Evolutionary conservation across 2,329 filamentous ascomycete species (phyloP).

Genomic region (Sclerotinia trifoliorum): DNA sequence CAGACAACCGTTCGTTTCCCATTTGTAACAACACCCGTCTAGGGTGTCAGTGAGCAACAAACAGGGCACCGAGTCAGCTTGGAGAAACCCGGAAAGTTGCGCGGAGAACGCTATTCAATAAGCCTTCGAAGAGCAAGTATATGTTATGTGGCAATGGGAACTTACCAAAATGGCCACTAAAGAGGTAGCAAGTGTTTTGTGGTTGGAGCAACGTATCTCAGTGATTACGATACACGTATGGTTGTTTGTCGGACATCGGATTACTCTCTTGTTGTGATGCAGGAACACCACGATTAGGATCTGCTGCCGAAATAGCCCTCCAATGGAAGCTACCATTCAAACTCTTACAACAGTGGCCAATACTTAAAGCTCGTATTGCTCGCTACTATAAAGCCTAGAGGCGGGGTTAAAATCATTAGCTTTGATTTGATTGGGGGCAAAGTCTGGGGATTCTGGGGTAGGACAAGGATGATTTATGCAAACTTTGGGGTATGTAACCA

Average conservation of each 20-base stretch:
- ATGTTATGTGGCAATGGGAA: neutral
- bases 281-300: slow-evolving; percentile 8
- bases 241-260: neutral
- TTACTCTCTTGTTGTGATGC: slow-evolving; percentile 1
- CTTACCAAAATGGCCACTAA: neutral
- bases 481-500: slow-evolving; percentile 7
- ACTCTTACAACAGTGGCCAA: neutral
- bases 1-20: neutral
- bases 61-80: slow-evolving; percentile 6
- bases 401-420: neutral
- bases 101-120: slow-evolving; percentile 8
- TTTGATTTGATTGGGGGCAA: slow-evolving; percentile 6
- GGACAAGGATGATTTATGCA: slow-evolving; percentile 13
- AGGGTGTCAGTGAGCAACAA: slow-evolving; percentile 15
- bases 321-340: neutral
- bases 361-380: slow-evolving; percentile 4
- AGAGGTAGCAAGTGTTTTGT: neutral
- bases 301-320: neutral
- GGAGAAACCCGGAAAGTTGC: neutral
- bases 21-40: slow-evolving; percentile 8
- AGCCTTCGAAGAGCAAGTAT: neutral
- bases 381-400: neutral
- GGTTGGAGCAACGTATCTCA: neutral
- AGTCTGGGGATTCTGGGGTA: slow-evolving; percentile 20
- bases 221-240: neutral